Conservation (phyloP, 2,329 filamentous ascomycete species). For the Colletotrichum sidae region DNA sequence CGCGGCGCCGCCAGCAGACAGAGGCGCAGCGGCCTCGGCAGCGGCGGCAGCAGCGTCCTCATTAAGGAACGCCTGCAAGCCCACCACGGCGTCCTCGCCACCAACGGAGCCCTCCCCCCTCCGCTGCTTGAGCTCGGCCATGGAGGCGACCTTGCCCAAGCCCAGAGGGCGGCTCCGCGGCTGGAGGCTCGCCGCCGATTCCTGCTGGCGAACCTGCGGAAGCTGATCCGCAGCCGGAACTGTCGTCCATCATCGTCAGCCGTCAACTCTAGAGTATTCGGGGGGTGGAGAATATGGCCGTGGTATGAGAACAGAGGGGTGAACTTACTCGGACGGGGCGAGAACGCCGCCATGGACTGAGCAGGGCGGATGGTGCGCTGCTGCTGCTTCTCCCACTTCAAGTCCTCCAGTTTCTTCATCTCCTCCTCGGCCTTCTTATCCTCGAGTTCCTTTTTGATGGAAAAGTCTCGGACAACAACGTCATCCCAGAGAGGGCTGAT, state of each 20-base stretch:
- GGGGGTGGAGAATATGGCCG: not conserved
- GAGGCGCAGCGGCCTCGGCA: not conserved
- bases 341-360: conserved; percentile 13
- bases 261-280: not conserved
- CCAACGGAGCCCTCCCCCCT: conserved; percentile 7
- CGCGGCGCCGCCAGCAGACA: not conserved
- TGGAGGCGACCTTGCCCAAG: conserved; percentile 25
- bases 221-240: conserved; percentile 13
- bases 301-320: not conserved
- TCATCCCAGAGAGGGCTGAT: not conserved
- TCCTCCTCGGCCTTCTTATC: no score
- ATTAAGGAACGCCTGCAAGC: conserved; percentile 25
- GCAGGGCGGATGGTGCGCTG: conserved; percentile 16
- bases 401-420: no score
- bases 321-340: conserved; percentile 18
- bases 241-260: not conserved
- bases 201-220: not conserved
- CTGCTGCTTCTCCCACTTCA: no score
- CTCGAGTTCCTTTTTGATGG: conserved; percentile 16
- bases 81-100: conserved; percentile 21
- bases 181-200: conserved; percentile 1
- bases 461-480: conserved; percentile 11
- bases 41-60: conserved; percentile 1
- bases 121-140: conserved; percentile 31
- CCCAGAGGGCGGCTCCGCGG: conserved; percentile 9